A percentile compares a stretch with the other conserved stretches of the same genome.
Conservation (phyloP, 2,329 filamentous ascomycete species). For the Chaetoscypha palmicola region DNA sequence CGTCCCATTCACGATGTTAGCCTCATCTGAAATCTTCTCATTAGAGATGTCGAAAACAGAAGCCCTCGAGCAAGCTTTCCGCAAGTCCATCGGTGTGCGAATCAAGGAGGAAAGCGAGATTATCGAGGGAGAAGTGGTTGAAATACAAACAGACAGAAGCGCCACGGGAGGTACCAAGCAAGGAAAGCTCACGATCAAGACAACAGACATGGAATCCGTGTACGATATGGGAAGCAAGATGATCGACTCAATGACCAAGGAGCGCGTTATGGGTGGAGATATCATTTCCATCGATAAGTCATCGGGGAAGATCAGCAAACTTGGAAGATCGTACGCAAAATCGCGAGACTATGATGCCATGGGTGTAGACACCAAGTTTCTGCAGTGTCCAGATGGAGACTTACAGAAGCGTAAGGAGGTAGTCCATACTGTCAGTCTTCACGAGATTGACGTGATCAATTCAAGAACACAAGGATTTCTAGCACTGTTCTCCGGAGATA, state of each 20-base stretch:
- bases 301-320: constrained; percentile 94
- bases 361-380: constrained; percentile 96
- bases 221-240: constrained; percentile 99
- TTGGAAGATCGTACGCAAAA: constrained; percentile 88
- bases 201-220: constrained; percentile 98
- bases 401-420: constrained; percentile 96
- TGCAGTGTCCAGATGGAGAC: constrained; percentile 95
- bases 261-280: constrained; percentile 97
- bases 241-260: constrained; percentile 99
- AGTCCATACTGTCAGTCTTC: constrained; percentile 90
- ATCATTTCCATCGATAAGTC: constrained; percentile 99
- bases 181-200: constrained; percentile 98
- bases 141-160: constrained; percentile 96
- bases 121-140: constrained; percentile 97
- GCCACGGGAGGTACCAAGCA: constrained; percentile 96
- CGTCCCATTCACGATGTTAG: constrained; percentile 92
- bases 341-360: constrained; percentile 98
- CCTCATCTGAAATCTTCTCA: constrained; percentile 95
- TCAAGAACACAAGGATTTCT: constrained; percentile 97
- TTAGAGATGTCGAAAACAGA: constrained; percentile 99
- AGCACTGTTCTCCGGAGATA: constrained; percentile 95
- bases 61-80: constrained; percentile 95
- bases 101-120: constrained; percentile 99
- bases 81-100: constrained; percentile 93
- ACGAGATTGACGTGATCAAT: constrained; percentile 99